Percentiles rank a stretch among this genome's conserved stretches.
These are phyloP conservation scores for Parastagonospora avenae DNA, from an alignment of 2,329 filamentous ascomycete species.

Conservation along the genomic window DNA sequence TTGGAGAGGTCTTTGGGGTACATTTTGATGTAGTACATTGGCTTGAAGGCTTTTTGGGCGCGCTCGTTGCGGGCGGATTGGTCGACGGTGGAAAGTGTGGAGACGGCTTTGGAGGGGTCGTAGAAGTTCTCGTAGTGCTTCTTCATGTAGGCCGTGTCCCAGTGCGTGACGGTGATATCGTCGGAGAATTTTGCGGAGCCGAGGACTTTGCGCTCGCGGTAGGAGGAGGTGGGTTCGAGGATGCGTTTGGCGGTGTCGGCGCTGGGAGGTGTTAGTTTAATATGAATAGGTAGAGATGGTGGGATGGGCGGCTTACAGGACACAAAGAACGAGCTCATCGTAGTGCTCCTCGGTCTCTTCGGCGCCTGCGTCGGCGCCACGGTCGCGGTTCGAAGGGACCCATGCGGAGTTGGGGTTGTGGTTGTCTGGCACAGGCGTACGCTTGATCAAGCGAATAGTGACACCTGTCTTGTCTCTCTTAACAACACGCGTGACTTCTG, in stretches of 20 bases:
- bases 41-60: conserved; percentile 60
- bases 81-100: conserved; percentile 48
- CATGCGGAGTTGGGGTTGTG: conserved; percentile 55
- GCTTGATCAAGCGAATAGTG: conserved; percentile 53
- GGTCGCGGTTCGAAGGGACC: conserved; percentile 44
- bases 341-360: conserved; percentile 57
- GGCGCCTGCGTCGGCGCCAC: conserved; percentile 49
- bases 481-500: conserved; percentile 60
- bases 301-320: conserved; percentile 46
- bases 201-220: conserved; percentile 69
- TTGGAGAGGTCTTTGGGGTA: conserved; percentile 62
- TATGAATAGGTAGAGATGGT: not conserved
- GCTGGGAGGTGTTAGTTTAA: conserved; percentile 18
- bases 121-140: conserved; percentile 70
- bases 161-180: conserved; percentile 74
- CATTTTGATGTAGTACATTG: conserved; percentile 70
- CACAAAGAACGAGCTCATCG: conserved; percentile 70
- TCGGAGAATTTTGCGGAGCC: conserved; percentile 73
- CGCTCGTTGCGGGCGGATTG: conserved; percentile 50
- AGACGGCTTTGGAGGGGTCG: conserved; percentile 54
- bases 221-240: conserved; percentile 62
- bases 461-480: conserved; percentile 60
- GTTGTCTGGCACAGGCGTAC: conserved; percentile 49
- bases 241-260: conserved; percentile 64
- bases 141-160: conserved; percentile 68